Conservation (phyloP, 306 rosid species). For the Vigna radiata region DNA sequence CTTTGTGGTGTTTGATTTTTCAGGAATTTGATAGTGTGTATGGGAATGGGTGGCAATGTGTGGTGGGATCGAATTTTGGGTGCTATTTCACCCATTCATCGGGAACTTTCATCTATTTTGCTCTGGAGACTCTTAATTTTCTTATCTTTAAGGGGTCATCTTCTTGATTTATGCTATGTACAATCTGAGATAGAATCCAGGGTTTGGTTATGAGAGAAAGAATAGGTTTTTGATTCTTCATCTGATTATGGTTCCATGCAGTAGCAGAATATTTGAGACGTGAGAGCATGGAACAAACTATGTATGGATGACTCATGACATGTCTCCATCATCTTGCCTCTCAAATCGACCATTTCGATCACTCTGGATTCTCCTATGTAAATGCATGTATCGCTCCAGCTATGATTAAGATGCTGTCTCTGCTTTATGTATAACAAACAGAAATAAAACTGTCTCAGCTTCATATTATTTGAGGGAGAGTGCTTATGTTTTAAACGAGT, state of each 20-base stretch:
- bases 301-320: conserved; percentile 27
- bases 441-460: no score
- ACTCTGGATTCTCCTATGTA: conserved; percentile 23
- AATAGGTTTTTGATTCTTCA: not conserved
- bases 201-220: not conserved
- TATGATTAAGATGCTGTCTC: not conserved
- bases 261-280: not conserved
- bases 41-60: conserved; percentile 91
- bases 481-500: no score
- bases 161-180: conserved; percentile 41
- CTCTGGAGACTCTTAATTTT: conserved; percentile 76
- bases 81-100: conserved; percentile 74
- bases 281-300: conserved; percentile 4
- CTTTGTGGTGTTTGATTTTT: conserved; percentile 12
- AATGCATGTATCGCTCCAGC: not conserved
- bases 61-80: conserved; percentile 83
- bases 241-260: conserved; percentile 13
- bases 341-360: conserved; percentile 30
- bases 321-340: conserved; percentile 38
- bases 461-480: not conserved
- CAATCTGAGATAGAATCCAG: not conserved
- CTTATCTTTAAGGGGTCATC: conserved; percentile 71
- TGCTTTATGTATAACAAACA: not conserved
- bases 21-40: conserved; percentile 77
- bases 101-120: conserved; percentile 76